Base-by-base conservation (phyloP, 768 basidiomycete genomes). In the Crepidotus variabilis region DNA sequence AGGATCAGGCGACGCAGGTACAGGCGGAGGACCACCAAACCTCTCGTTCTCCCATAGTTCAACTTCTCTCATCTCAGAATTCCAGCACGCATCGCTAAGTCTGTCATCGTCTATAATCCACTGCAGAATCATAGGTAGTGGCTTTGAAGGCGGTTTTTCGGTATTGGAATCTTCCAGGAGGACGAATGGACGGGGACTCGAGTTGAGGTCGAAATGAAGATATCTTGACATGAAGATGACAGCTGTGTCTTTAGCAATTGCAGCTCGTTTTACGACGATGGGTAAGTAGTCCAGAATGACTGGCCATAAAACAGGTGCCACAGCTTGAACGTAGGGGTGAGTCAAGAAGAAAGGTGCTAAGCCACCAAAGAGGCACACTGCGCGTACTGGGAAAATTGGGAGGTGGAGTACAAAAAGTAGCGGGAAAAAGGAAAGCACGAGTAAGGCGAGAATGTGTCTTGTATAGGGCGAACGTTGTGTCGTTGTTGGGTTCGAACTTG, bases 21-120 rank as follows among this genome's bases (percentile, higher is more conserved):
- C 18, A 52, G 36, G 24, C 2, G 57, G n/a, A 50, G 46, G 35
- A 32, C 70, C 67, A 34, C 69, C 65, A 72, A 79, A 86, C 16
- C 91, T 76, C 66, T 92, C 88, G 69, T 92, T 93, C 74, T 93
- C 91, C 75, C 82, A 92, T 21, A 92, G 65, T 67, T 90, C 87
- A 14, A 92, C 88, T 33, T 84, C 79, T 6, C 81, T 68, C 71
- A 86, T 77, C 64, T 87, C 82, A 1, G 85, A 74, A 0, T 70
- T 73, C 88, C 89, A 92, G 46, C 81, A 82, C 24, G 64, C 69
- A 63, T 91, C 87, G 6, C 76, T 73, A 2, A 93, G 77, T 10
- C 72, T 75, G 59, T 92, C 87, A 59, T 93, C 75, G 61, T 92
- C 87, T 20, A 85, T 62, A 1, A 84, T 45, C 5, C 78, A 73